Conservation (phyloP, 306 rosid species). For the Malus sieversii region DNA sequence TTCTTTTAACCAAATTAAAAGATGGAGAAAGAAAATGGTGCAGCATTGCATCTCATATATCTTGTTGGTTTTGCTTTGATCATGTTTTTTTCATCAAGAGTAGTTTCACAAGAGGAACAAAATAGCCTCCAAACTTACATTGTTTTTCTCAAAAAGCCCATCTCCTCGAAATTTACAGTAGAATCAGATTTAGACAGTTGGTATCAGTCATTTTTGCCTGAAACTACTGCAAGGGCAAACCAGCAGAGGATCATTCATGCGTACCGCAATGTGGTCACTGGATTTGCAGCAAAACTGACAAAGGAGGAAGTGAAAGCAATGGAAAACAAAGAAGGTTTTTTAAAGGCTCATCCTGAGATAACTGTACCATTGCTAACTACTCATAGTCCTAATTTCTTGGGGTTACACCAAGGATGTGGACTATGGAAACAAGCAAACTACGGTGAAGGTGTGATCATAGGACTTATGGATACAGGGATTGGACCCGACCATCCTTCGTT, state of each 20-base stretch:
- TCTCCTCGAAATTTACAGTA: not conserved
- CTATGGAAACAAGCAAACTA: slow-evolving; percentile 48
- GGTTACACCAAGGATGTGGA: slow-evolving; percentile 36
- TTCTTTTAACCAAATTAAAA: no score
- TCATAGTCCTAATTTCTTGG: slow-evolving; percentile 48
- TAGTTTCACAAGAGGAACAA: not conserved
- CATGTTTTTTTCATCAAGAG: not conserved
- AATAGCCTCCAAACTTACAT: slow-evolving; percentile 27
- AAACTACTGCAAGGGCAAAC: slow-evolving; percentile 12
- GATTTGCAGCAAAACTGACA: slow-evolving; percentile 54
- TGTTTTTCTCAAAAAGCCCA: slow-evolving; percentile 40
- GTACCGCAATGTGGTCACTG: slow-evolving; percentile 37
- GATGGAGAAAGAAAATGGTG: no score
- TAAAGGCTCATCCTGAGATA: slow-evolving; percentile 30
- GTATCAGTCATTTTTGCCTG: slow-evolving; percentile 48
- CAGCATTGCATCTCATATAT: no score
- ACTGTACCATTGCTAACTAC: slow-evolving; percentile 43
- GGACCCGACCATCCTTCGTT: slow-evolving; percentile 58
- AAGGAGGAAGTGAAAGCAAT: slow-evolving; percentile 33
- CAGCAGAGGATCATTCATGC: slow-evolving; percentile 27
- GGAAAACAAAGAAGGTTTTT: slow-evolving; percentile 34
- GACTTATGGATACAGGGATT: slow-evolving; percentile 53
- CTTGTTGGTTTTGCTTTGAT: no score
- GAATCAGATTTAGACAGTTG: slow-evolving; percentile 30
- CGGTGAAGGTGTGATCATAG: slow-evolving; percentile 61